A percentile compares a stretch with the other conserved stretches of the same genome.
Conservation (phyloP, 1,284 basidiomycete species). For the Wolfiporia cocos region DNA sequence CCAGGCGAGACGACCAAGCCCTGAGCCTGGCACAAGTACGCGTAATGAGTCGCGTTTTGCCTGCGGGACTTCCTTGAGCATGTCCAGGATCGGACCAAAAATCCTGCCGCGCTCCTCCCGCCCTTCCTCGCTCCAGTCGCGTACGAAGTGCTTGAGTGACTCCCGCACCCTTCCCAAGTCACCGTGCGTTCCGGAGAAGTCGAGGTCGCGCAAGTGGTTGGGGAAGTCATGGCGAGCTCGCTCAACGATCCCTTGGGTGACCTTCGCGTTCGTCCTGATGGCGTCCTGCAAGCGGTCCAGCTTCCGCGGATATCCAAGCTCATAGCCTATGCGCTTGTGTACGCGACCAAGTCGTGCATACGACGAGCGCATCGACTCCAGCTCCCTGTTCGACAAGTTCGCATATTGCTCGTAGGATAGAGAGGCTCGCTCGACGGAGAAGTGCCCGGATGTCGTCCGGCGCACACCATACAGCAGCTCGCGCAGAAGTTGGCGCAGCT, state of each 20-base stretch:
- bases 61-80: conserved; percentile 27
- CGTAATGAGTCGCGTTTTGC: conserved; percentile 26
- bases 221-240: conserved; percentile 28
- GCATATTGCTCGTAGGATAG: conserved; percentile 23
- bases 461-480: conserved; percentile 15
- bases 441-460: conserved; percentile 11
- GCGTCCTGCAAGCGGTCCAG: conserved; percentile 38
- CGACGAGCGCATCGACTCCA: conserved; percentile 19
- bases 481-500: conserved; percentile 9
- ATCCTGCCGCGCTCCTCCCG: conserved; percentile 42
- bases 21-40: conserved; percentile 59
- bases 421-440: conserved; percentile 20
- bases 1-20: conserved; percentile 59
- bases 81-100: conserved; percentile 48
- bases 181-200: conserved; percentile 14
- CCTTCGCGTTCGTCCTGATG: conserved; percentile 37
- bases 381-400: conserved; percentile 15
- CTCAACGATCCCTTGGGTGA: conserved; percentile 42
- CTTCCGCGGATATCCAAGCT: conserved; percentile 48
- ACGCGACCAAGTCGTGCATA: conserved; percentile 19
- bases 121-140: conserved; percentile 62
- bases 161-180: conserved; percentile 49
- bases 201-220: conserved; percentile 4
- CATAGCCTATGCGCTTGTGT: conserved; percentile 40
- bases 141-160: conserved; percentile 57